Base-by-base conservation (phyloP, 2,329 filamentous ascomycete genomes). In the Penicillium sp. region DNA sequence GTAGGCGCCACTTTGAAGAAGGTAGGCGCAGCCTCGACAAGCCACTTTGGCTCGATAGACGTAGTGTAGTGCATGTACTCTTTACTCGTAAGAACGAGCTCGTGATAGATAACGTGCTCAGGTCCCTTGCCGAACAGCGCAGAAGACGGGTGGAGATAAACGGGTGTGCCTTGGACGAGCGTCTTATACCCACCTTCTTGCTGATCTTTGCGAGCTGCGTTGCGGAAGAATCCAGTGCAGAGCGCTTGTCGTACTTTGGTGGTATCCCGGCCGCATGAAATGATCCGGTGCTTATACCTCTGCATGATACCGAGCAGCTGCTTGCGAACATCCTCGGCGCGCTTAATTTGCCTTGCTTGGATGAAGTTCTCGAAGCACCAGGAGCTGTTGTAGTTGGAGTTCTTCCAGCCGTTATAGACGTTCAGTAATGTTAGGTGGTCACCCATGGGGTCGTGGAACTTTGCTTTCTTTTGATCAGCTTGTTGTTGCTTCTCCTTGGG, bases 361-460 rank as follows among this genome's bases (percentile, higher is more conserved):
- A 99, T 94, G 72, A 96, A 99, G 74, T 99, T 97, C 69, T 99
- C 95, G 64, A 91, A 93, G 71, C 94, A 97, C 94, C 94, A 99
- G 0, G 92, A 87, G 54, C 86, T 90, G 48, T 86, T 89, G 75
- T 85, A 96, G 6, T 88, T 87, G 59, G 86, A 89, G 43, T 87
- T 82, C 73, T 96, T 96, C 94, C 94, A 99, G n/a, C 85, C 87
- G 68, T 97, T 96, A 79, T 96, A 99, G 0, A 99, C 92, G 66
- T 99, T 99, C 42, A 99, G 84, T 0, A 97, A 81, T 0, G 94
- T 99, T 12, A 99, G 81, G 68, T 99, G 94, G 69, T 99, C 94
- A 50, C 94, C 94, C 54, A 91, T 86, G 0, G 93, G 89, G 68
- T 99, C 94, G 76, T 97, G 91, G 77, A 99, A 99, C 72, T 97